A percentile compares a stretch with the other conserved stretches of the same genome.
Conservation (phyloP, 2,329 filamentous ascomycete genomes). For the Exophiala oligosperma region DNA sequence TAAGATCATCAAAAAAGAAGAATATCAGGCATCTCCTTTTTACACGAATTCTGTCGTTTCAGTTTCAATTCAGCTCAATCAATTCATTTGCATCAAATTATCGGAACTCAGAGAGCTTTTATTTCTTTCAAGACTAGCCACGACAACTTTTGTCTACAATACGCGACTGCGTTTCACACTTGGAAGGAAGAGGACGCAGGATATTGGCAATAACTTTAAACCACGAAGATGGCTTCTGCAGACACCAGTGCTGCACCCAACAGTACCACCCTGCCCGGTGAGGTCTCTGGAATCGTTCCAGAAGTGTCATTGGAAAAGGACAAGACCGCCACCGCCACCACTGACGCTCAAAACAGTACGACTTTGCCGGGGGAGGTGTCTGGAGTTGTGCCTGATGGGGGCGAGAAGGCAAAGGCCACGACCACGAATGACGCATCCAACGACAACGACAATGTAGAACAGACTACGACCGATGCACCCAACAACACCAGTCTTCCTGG, state of each 20-base stretch:
- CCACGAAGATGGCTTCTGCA: slow-evolving; percentile 1
- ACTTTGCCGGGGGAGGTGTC: slow-evolving; percentile 1
- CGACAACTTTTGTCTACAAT: too few species aligned
- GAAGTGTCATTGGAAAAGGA: not conserved
- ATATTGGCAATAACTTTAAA: too few species aligned
- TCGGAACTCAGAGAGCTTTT: too few species aligned
- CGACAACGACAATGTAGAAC: not conserved
- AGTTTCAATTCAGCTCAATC: not conserved
- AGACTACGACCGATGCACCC: slow-evolving; percentile 21
- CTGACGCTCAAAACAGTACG: not conserved
- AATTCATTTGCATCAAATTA: too few species aligned
- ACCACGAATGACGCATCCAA: slow-evolving; percentile 1
- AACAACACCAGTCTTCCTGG: slow-evolving; percentile 15
- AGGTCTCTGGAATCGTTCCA: slow-evolving; percentile 11
- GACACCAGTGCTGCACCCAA: slow-evolving; percentile 3
- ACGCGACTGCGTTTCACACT: too few species aligned
- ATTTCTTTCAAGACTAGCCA: too few species aligned
- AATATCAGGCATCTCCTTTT: not conserved
- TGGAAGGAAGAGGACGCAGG: too few species aligned
- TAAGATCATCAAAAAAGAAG: not conserved
- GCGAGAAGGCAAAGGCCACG: slow-evolving; percentile 3
- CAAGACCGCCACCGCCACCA: not conserved
- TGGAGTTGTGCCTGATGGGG: not conserved
- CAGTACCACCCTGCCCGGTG: not conserved
- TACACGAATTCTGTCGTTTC: not conserved